Base-by-base conservation (phyloP, 441 rosid species). In the Mallotus japonicus region DNA sequence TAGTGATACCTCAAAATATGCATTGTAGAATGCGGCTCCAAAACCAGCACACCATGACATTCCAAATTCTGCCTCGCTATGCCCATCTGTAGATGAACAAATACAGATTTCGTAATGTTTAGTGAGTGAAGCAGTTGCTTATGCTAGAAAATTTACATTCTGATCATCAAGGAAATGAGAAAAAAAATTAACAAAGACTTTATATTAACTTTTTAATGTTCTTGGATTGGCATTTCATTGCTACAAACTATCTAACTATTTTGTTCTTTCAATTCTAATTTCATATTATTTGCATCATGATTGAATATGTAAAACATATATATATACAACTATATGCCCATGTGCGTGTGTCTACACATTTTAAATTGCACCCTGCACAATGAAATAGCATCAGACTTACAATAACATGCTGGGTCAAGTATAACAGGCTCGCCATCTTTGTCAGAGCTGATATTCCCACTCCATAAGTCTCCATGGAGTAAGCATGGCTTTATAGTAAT, bases 1-100 rank as follows among this genome's bases (percentile, higher is more conserved):
- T 24, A 24, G 28, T 24, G 80, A 55, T 88, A 92, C 97, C 95
- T 85, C 80, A 73, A 92, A 94, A 76, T 90, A 94, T 28, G 90
- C 87, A 62, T 79, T 83, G 78, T 92, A 94, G 84, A 94, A 94
- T 42, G 95, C 79, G 76, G 84, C 88, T 81, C 95, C 92, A 60
- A 90, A 92, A 55, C 97, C 92, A n/a, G 99, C 94, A 58, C 97
- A 94, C 97, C 99, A 94, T 5, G 96, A 94, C 97, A 92, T 92
- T 62, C 98, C 99, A 67, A 94, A 92, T 75, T 94, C 97, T 4
- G 99, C 99, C 79, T 94, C 97, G 42, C 54, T 87, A 78, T 94
- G 99, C 55, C 99, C 99, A 86, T 92, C 97, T 92, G 74, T 42
- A 51, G 53, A 71, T 17, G 24, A 0, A 61, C 8, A 74, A 70